phyloP scores from a whole-genome alignment of 331 rosid genomes.

The Quercus tomentella region DNA sequence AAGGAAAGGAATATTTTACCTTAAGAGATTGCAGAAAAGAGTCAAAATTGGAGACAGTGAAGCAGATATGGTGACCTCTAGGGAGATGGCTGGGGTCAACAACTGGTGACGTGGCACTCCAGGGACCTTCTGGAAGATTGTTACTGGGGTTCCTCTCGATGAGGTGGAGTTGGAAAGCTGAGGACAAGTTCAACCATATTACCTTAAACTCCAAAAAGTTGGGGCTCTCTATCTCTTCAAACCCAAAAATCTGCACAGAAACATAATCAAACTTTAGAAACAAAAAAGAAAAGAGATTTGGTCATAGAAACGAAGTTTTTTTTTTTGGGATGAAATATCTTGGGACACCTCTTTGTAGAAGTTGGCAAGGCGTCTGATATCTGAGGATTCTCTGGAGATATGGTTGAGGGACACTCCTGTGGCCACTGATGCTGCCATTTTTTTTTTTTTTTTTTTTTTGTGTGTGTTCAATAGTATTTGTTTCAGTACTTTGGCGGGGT shows the following conservation, averaged over 20 bases:
- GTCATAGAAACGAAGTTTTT: background rate
- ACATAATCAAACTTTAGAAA: background rate
- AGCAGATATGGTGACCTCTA: conserved; percentile 84
- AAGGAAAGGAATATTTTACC: conserved; percentile 14
- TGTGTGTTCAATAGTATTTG: background rate
- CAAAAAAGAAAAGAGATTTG: background rate
- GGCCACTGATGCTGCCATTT: conserved; percentile 41
- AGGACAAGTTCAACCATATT: conserved; percentile 58
- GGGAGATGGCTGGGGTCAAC: conserved; percentile 72
- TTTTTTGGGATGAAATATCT: too few relatives aligned
- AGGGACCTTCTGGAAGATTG: conserved; percentile 85
- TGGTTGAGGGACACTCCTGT: conserved; percentile 50
- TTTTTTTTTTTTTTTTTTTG: background rate
- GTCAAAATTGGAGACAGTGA: conserved; percentile 66
- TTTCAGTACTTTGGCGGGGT: background rate
- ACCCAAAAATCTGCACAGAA: conserved; percentile 55
- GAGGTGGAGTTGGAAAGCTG: conserved; percentile 53
- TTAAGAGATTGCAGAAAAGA: conserved; percentile 51
- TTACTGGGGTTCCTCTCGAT: conserved; percentile 59
- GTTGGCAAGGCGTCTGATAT: conserved; percentile 60
- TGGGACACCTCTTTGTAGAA: conserved; percentile 66
- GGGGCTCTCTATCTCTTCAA: conserved; percentile 67
- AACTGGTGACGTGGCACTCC: conserved; percentile 58
- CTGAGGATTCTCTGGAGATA: conserved; percentile 65
- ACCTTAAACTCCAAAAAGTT: conserved; percentile 63